Base-by-base conservation (phyloP, 371 early-diverging fungal species). In the Mortierella sp. region DNA sequence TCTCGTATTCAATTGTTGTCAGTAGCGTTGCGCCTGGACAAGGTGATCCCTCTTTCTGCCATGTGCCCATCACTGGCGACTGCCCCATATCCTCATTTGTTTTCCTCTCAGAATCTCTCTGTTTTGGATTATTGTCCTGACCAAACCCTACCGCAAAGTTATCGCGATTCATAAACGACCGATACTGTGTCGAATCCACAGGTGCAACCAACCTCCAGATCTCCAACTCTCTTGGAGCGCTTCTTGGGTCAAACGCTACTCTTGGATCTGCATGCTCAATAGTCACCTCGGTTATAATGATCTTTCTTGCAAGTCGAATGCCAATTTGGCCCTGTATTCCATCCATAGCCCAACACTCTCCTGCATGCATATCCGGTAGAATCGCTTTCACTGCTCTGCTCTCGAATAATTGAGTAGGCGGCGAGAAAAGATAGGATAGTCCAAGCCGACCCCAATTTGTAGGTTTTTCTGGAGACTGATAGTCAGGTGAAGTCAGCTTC, bases 331-430 rank as follows among this genome's bases (percentile, higher is more conserved):
- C 94, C 7, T 72, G 67, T 10, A 69, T 55, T 7, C 93, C 92
- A 15, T 64, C 71, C 84, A 92, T 86, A 0, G 92, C 87, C 94
- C 94, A 94, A 71, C 94, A 93, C 62, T 90, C 85, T 13, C 93
- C 93, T 4, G 87, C 76, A 17, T 86, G 79, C 28, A 84, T 83
- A 26, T 77, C 77, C 5, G 90, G 88, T 26, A 84, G 80, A 28
- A 93, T 77, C 0, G 85, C 86, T 19, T 80, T 82, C 8, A 82
- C 61, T 2, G 91, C 89, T 22, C 32, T 1, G n/a, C 15, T 47
- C n/a, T 49, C 40, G 4, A 42, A 40, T 42, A 13, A 17, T 1
- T 62, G 49, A 75, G 63, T 8, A 71, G 19, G 31, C 1, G 59
- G 43, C 1, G 64, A n/a, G 34, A 64, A 32, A n/a, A 66, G 34